These are phyloP conservation scores for Leccinum sublutescens DNA, from an alignment of 768 basidiomycete genomes.

Conservation along the genomic window DNA sequence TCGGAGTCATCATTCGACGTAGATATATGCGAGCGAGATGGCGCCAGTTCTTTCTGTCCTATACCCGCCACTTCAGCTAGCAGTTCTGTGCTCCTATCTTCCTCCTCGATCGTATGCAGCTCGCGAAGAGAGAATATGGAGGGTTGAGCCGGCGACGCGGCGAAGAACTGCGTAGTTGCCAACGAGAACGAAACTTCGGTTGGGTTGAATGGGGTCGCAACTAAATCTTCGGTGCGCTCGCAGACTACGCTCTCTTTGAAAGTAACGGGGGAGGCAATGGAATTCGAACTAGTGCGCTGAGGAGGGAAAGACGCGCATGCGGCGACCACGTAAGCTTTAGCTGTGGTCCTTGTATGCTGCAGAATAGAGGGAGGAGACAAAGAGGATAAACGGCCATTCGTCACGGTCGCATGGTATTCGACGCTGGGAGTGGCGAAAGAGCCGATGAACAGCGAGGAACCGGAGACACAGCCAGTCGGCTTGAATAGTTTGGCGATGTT, in stretches of 20 bases:
- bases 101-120: constrained; percentile 8
- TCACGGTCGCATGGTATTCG: neutral
- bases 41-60: neutral
- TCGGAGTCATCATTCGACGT: neutral
- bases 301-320: neutral
- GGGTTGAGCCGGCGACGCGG: neutral
- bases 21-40: neutral
- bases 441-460: neutral
- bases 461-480: neutral
- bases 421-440: neutral
- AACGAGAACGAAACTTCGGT: neutral
- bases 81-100: neutral
- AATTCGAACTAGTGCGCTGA: neutral
- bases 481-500: constrained; percentile 19
- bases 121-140: neutral
- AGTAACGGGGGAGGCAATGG: neutral
- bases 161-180: neutral
- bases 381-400: neutral
- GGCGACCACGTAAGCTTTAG: neutral
- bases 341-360: neutral
- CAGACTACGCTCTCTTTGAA: neutral
- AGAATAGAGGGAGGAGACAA: neutral
- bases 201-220: neutral
- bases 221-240: neutral
- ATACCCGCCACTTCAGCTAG: neutral